phyloP scores from a whole-genome alignment of 257 asterid species.

The Verbascum thapsus region DNA sequence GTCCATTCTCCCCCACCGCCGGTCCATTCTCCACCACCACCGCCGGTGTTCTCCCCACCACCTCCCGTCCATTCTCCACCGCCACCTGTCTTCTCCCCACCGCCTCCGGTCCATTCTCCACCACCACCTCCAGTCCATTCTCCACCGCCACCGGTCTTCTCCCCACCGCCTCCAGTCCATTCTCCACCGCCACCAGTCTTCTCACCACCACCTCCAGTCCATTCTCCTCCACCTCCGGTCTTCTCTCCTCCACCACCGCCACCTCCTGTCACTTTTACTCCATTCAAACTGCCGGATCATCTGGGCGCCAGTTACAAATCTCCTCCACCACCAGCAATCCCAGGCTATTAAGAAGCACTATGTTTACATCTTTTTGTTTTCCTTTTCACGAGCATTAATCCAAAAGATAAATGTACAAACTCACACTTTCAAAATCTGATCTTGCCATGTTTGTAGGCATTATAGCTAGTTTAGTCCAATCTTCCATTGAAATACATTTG shows the following conservation, averaged over 20 bases:
- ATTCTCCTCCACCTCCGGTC: constrained; percentile 15
- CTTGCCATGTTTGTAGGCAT: not conserved
- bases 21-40: constrained; percentile 35
- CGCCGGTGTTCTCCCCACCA: constrained; percentile 13
- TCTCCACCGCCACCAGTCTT: not conserved
- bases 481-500: constrained; percentile 4
- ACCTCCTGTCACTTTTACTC: constrained; percentile 22
- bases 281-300: constrained; percentile 28
- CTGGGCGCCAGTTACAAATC: constrained; percentile 44
- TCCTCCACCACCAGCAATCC: constrained; percentile 79
- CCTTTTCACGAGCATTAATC: constrained; percentile 10
- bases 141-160: too few relatives aligned
- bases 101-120: too few relatives aligned
- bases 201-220: not conserved
- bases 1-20: constrained; percentile 26
- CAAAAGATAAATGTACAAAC: constrained; percentile 29
- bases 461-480: not conserved
- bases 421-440: constrained; percentile 15
- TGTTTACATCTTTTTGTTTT: constrained; percentile 24
- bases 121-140: too few relatives aligned
- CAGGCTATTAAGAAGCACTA: constrained; percentile 52
- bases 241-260: not conserved
- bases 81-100: too few relatives aligned
- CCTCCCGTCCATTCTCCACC: not conserved
- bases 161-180: not conserved